A percentile compares a stretch with the other conserved stretches of the same genome.
Conservation (phyloP, 1,284 basidiomycete species). For the Ganoderma boninense region DNA sequence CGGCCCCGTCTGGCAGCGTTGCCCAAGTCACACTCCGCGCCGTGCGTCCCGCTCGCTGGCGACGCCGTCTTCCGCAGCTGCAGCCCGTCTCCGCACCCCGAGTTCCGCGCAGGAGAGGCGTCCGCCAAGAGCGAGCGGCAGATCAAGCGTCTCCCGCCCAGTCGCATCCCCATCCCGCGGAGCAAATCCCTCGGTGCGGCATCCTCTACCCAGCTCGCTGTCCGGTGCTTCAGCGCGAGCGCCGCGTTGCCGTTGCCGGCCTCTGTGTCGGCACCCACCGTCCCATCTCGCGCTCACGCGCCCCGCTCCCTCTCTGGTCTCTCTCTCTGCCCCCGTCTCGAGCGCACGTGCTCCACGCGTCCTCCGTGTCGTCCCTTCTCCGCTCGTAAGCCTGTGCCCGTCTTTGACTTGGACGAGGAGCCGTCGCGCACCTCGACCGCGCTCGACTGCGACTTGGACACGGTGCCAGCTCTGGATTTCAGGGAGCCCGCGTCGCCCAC, state of each 20-base stretch:
- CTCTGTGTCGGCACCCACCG: background rate
- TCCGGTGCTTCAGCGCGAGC: background rate
- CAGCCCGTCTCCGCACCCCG: background rate
- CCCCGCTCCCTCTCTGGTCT: background rate
- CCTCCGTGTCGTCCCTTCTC: background rate
- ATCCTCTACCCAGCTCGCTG: background rate
- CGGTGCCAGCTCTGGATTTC: background rate
- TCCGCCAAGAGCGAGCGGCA: background rate
- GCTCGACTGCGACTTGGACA: background rate
- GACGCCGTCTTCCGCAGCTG: background rate
- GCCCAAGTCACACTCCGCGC: background rate
- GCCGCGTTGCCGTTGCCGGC: background rate
- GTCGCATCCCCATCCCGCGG: conserved; percentile 18
- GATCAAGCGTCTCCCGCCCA: conserved; percentile 17
- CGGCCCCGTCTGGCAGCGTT: background rate
- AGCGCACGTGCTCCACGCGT: background rate
- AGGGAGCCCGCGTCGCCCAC: background rate
- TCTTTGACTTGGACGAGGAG: background rate
- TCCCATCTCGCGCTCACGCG: background rate
- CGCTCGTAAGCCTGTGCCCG: background rate
- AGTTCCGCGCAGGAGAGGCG: background rate
- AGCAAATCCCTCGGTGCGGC: conserved; percentile 19
- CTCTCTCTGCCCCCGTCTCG: too few species aligned
- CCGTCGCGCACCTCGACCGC: background rate
- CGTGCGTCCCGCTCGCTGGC: background rate